A percentile compares a stretch with the other conserved stretches of the same genome.
These are phyloP conservation scores for Rachicladosporium sp. DNA, from an alignment of 2,329 filamentous ascomycete genomes.

Conservation along the genomic window DNA sequence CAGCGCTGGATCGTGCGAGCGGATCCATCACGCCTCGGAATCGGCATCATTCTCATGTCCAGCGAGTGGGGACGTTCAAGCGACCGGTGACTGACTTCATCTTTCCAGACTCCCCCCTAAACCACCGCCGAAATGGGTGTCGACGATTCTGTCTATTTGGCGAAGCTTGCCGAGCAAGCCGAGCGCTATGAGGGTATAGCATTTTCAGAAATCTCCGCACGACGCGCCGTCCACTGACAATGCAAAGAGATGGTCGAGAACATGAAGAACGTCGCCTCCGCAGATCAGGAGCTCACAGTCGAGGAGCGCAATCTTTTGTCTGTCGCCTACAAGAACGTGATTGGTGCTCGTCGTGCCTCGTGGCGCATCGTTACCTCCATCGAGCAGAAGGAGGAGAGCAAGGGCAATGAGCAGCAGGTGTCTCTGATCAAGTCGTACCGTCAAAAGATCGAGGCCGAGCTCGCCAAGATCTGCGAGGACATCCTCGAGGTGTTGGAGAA, in stretches of 20 bases:
- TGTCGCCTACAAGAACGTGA: slow-evolving; percentile 98
- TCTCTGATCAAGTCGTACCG: slow-evolving; percentile 94
- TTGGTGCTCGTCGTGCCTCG: slow-evolving; percentile 88
- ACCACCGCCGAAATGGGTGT: slow-evolving; percentile 60
- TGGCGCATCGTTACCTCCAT: slow-evolving; percentile 98
- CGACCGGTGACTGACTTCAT: slow-evolving; percentile 1
- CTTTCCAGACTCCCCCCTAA: background rate
- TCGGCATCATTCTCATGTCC: too few species aligned
- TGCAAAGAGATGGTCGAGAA: slow-evolving; percentile 93
- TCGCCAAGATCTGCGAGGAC: slow-evolving; percentile 95
- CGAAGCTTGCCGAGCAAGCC: slow-evolving; percentile 99
- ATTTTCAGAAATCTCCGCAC: background rate
- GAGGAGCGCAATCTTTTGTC: slow-evolving; percentile 97
- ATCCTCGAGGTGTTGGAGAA: slow-evolving; percentile 90
- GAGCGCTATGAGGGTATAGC: slow-evolving; percentile 93
- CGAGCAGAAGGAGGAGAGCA: slow-evolving; percentile 99
- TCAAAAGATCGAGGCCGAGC: slow-evolving; percentile 93
- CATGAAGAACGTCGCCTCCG: slow-evolving; percentile 96
- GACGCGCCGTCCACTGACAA: background rate
- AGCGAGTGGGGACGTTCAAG: too few species aligned
- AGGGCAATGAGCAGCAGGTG: slow-evolving; percentile 89
- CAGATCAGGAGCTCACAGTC: slow-evolving; percentile 54
- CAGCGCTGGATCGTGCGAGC: too few species aligned
- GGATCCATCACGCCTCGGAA: too few species aligned
- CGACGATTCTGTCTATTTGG: slow-evolving; percentile 98